These are phyloP conservation scores for Malus domestica DNA, from an alignment of 306 rosid genomes.

Conservation along the genomic window DNA sequence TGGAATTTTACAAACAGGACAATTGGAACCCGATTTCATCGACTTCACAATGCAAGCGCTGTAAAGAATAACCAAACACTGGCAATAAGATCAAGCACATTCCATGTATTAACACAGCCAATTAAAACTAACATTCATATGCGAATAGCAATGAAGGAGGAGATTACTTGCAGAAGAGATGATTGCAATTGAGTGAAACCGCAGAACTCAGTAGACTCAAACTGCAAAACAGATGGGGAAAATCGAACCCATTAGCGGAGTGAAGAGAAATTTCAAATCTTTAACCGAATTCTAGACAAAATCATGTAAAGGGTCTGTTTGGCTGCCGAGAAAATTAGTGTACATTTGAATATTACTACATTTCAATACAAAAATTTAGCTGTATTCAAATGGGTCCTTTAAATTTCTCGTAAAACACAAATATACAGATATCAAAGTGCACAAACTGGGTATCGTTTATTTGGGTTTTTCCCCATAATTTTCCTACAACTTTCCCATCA, in stretches of 20 bases:
- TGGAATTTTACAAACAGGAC: slow-evolving; percentile 89
- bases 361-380: neutral
- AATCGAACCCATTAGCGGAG: neutral
- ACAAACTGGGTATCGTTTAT: neutral
- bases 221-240: slow-evolving; percentile 25
- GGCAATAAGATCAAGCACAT: neutral
- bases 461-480: neutral
- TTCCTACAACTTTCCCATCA: neutral
- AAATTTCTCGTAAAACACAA: neutral
- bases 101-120: neutral
- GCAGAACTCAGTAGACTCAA: slow-evolving; percentile 56
- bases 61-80: slow-evolving; percentile 12
- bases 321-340: neutral
- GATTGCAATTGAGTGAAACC: slow-evolving; percentile 75
- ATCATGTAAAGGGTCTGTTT: neutral
- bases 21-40: slow-evolving; percentile 61
- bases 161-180: slow-evolving; percentile 79
- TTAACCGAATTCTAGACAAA: neutral
- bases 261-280: neutral
- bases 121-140: neutral
- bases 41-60: slow-evolving; percentile 65
- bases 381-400: neutral
- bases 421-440: neutral
- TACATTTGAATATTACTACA: neutral
- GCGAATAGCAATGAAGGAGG: neutral